These are phyloP conservation scores for Ophiostoma perfectum DNA, from an alignment of 2,329 filamentous ascomycete genomes.

Conservation along the genomic window DNA sequence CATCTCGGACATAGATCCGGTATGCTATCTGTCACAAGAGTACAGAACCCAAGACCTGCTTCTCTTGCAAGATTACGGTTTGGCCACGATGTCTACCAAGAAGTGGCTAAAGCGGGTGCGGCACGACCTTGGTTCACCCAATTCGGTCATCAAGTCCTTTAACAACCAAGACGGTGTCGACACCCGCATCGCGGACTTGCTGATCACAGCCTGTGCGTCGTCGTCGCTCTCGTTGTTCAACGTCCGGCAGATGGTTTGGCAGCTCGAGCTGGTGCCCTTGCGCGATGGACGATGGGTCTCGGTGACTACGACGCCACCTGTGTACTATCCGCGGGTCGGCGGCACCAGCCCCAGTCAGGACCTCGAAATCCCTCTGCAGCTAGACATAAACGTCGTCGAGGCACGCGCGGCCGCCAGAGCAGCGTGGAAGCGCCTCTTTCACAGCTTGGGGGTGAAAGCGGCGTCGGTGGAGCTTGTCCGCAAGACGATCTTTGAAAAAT, in stretches of 20 bases:
- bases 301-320: not conserved
- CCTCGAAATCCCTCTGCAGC: not conserved
- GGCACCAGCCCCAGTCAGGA: not conserved
- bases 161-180: not conserved
- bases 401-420: not conserved
- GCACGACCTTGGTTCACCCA: not conserved
- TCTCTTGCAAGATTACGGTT: not conserved
- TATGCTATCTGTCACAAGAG: not conserved
- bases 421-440: not conserved
- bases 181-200: not conserved
- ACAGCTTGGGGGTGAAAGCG: constrained; percentile 4
- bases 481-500: not conserved
- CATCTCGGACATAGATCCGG: not conserved
- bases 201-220: not conserved
- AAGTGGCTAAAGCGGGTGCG: not conserved
- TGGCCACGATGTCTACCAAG: not conserved
- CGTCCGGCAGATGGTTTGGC: not conserved
- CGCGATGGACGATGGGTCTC: not conserved
- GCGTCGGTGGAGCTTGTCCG: not conserved
- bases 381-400: not conserved
- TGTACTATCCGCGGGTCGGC: constrained; percentile 10
- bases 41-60: not conserved
- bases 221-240: not conserved
- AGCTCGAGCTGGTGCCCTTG: not conserved
- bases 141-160: constrained; percentile 1